phyloP scores from a whole-genome alignment of 1,139 yeast species.

The Blastobotrys buckinghamii region DNA sequence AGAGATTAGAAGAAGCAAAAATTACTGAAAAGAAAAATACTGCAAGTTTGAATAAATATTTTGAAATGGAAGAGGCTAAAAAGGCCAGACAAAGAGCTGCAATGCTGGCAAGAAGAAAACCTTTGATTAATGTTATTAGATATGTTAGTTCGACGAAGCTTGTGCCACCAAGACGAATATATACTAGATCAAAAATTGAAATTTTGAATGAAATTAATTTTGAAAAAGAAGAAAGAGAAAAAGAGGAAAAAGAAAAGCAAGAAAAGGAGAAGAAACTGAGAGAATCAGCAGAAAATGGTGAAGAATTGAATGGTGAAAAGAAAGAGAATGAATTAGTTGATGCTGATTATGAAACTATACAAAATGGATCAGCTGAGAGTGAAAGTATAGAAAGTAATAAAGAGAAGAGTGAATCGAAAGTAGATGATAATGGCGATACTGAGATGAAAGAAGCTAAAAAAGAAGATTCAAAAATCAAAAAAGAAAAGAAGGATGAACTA shows the following conservation, averaged over 20 bases:
- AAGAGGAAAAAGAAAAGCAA: background rate
- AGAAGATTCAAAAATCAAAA: background rate
- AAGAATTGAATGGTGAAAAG: background rate
- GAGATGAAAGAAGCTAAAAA: background rate
- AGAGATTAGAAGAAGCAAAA: constrained; percentile 74
- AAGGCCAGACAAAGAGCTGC: constrained; percentile 72
- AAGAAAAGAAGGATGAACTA: background rate
- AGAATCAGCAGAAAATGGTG: background rate
- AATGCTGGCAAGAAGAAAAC: constrained; percentile 57
- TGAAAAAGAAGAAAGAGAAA: constrained; percentile 2
- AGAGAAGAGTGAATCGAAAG: background rate
- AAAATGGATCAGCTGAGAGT: background rate
- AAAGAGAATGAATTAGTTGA: background rate
- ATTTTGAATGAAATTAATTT: constrained; percentile 8
- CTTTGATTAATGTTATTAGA: constrained; percentile 52
- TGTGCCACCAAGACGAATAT: constrained; percentile 25
- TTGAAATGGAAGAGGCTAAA: constrained; percentile 78
- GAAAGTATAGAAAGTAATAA: background rate
- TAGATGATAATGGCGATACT: background rate
- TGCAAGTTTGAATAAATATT: constrained; percentile 64
- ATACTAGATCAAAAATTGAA: constrained; percentile 19
- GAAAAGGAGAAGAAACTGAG: background rate
- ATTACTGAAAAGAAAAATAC: constrained; percentile 78
- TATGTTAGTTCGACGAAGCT: constrained; percentile 37
- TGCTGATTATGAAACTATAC: too few relatives aligned